phyloP scores from a whole-genome alignment of 1,139 yeast species.

The Kluyveromyces marxianus region DNA sequence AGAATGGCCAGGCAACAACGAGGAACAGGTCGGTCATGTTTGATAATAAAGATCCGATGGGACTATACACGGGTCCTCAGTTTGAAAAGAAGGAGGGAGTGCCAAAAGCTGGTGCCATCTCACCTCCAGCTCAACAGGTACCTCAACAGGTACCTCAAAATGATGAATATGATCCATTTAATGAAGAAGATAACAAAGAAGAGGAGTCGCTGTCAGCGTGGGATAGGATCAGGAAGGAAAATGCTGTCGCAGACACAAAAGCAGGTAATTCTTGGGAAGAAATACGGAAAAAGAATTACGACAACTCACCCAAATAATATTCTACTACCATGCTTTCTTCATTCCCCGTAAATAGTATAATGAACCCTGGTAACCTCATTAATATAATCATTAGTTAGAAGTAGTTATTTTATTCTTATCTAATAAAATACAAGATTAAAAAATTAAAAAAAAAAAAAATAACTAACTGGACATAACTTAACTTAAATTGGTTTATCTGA shows the following conservation, averaged over 20 bases:
- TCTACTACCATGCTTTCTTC: too few relatives aligned
- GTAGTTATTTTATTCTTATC: too few relatives aligned
- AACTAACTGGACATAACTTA: too few relatives aligned
- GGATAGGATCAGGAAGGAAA: constrained; percentile 18
- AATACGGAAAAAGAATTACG: constrained; percentile 12
- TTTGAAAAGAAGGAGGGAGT: constrained; percentile 19
- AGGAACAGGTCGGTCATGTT: not conserved
- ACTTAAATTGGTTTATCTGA: not conserved
- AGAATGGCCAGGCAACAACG: constrained; percentile 12
- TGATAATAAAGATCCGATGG: constrained; percentile 27
- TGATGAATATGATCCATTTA: constrained; percentile 8
- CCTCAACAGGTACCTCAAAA: not conserved
- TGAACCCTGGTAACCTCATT: too few relatives aligned
- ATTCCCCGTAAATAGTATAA: too few relatives aligned
- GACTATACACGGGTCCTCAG: constrained; percentile 29
- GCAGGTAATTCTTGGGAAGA: constrained; percentile 16
- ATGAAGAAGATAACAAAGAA: not conserved
- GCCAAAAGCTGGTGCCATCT: constrained; percentile 1
- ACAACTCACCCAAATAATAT: not conserved
- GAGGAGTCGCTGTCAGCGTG: constrained; percentile 15
- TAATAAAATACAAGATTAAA: too few relatives aligned
- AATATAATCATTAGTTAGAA: too few relatives aligned
- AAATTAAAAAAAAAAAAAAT: too few relatives aligned
- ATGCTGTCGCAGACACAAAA: constrained; percentile 1
- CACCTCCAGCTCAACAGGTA: not conserved